Conservation (phyloP, 345 rosid species). For the Mangifera indica region DNA sequence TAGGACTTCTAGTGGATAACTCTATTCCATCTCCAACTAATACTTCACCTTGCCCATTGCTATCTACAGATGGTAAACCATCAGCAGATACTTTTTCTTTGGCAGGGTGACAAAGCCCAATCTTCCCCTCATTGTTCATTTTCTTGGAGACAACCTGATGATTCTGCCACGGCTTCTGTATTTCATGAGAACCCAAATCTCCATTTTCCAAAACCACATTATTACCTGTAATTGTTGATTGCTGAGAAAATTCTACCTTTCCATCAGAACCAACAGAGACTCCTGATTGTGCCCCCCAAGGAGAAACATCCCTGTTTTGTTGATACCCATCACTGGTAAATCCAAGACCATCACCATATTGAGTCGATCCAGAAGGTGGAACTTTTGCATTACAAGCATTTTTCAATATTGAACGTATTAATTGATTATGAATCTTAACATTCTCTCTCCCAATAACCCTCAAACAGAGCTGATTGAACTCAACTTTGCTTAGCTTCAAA, state of each 20-base stretch:
- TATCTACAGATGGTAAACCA: constrained; percentile 22
- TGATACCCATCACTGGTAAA: constrained; percentile 3
- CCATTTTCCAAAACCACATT: constrained; percentile 22
- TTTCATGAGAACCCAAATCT: constrained; percentile 22
- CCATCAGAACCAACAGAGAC: constrained; percentile 29
- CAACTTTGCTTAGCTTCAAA: constrained; percentile 37
- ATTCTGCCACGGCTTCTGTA: constrained; percentile 32
- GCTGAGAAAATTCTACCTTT: constrained; percentile 27
- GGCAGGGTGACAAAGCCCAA: constrained; percentile 13
- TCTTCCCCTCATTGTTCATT: constrained; percentile 19
- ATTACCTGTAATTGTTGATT: constrained; percentile 15
- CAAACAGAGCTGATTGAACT: constrained; percentile 41
- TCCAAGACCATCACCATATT: constrained; percentile 13
- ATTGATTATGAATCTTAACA: constrained; percentile 42
- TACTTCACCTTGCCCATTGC: constrained; percentile 20
- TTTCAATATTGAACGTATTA: constrained; percentile 40
- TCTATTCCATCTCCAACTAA: constrained; percentile 20
- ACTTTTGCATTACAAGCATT: constrained; percentile 40
- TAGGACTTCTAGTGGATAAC: constrained; percentile 24
- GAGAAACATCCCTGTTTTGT: constrained; percentile 22
- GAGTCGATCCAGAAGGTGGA: constrained; percentile 25
- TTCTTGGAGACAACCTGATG: constrained; percentile 34
- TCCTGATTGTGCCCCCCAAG: constrained; percentile 11
- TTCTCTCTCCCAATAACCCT: constrained; percentile 43
- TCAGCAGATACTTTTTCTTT: constrained; percentile 18